These are phyloP conservation scores for Achaetomiella virescens DNA, from an alignment of 495 filamentous ascomycete species.

Conservation along the genomic window DNA sequence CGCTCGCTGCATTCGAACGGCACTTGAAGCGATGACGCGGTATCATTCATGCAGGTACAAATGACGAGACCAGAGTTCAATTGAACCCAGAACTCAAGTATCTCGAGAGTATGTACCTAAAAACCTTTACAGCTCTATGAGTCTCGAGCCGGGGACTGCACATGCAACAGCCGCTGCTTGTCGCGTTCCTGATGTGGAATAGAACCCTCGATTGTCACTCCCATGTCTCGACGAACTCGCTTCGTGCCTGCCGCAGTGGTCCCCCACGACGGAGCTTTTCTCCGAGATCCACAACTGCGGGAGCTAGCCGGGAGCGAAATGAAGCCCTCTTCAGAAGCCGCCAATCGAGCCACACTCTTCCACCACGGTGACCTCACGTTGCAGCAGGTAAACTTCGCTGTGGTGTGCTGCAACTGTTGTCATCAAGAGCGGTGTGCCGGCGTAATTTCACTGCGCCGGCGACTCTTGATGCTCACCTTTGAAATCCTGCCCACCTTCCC, in stretches of 20 bases:
- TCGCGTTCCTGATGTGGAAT: too few relatives aligned
- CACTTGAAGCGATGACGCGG: too few relatives aligned
- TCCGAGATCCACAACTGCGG: constrained; percentile 3
- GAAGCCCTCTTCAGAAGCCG: neutral
- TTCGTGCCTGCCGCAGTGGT: neutral
- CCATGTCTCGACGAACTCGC: neutral
- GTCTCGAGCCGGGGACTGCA: too few relatives aligned
- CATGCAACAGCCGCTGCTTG: too few relatives aligned
- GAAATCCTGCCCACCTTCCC: neutral
- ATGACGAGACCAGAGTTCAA: too few relatives aligned
- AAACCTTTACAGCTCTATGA: too few relatives aligned
- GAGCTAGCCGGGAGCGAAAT: constrained; percentile 7
- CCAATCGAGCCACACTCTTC: neutral
- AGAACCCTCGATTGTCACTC: too few relatives aligned
- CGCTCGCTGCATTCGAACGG: too few relatives aligned
- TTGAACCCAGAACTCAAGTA: too few relatives aligned
- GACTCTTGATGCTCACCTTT: neutral
- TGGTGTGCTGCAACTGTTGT: neutral
- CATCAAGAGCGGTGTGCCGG: constrained; percentile 13
- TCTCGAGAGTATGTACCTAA: too few relatives aligned
- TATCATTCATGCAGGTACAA: too few relatives aligned
- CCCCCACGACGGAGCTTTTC: neutral
- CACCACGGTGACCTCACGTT: neutral
- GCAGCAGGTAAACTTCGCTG: neutral
- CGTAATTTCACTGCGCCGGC: neutral